Conservation (phyloP, 2,329 filamentous ascomycete genomes). For the Sphaerulina populicola region DNA sequence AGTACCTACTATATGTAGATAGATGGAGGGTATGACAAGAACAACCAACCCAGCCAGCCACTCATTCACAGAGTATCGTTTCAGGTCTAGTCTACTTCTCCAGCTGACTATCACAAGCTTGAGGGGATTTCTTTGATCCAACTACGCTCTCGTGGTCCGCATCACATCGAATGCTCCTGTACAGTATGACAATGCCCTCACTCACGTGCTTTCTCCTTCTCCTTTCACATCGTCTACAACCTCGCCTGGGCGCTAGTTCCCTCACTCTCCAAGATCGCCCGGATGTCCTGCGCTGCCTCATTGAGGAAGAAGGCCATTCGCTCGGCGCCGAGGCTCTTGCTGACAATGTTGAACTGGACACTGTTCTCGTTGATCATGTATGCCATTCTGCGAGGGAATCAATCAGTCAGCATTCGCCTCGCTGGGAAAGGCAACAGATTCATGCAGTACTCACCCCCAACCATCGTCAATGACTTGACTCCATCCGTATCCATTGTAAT, state of each 20-base stretch:
- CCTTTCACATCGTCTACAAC: slow-evolving; percentile 1
- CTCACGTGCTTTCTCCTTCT: not conserved
- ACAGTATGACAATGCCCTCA: too few species aligned
- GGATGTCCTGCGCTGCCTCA: slow-evolving; percentile 83
- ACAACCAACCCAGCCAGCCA: too few species aligned
- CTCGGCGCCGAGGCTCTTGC: slow-evolving; percentile 80
- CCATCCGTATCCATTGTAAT: slow-evolving; percentile 99
- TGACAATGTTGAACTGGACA: slow-evolving; percentile 96
- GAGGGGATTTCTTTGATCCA: too few species aligned
- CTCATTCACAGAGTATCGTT: too few species aligned
- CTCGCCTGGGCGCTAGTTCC: slow-evolving; percentile 7
- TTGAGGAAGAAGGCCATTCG: slow-evolving; percentile 94
- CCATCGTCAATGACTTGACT: slow-evolving; percentile 93
- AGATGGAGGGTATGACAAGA: too few species aligned
- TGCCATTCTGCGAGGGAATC: slow-evolving; percentile 52
- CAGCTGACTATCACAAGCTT: too few species aligned
- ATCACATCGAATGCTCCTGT: too few species aligned
- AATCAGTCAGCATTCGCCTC: slow-evolving; percentile 17
- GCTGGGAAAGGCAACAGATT: not conserved
- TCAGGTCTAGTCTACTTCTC: too few species aligned
- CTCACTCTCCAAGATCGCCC: slow-evolving; percentile 74
- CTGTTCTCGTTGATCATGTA: slow-evolving; percentile 99
- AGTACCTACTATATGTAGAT: too few species aligned
- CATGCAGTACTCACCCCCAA: slow-evolving; percentile 55
- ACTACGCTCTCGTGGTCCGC: too few species aligned